A percentile compares a stretch with the other conserved stretches of the same genome.
Conservation (phyloP, 176 grass and related monocot species). For the Avena sativa region DNA sequence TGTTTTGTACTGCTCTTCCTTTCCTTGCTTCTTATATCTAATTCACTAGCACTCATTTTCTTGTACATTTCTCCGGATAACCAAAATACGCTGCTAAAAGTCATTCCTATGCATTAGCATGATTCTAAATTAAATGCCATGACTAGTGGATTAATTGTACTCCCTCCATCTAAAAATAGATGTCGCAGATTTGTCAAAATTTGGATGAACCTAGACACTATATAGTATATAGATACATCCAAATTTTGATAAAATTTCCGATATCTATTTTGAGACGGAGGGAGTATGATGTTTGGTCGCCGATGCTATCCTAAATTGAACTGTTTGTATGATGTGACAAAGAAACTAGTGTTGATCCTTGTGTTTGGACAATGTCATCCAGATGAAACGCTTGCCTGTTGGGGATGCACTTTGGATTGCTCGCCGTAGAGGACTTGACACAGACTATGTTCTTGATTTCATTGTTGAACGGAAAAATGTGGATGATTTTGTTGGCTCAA, state of each 20-base stretch:
- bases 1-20: not conserved
- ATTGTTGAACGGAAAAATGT: conserved; percentile 93
- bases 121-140: not conserved
- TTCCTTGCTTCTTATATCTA: not conserved
- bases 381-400: conserved; percentile 79
- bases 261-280: too few species aligned
- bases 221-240: too few species aligned
- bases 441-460: conserved; percentile 93
- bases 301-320: conserved; percentile 14
- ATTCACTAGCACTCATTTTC: not conserved
- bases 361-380: conserved; percentile 33
- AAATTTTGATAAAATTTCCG: too few species aligned
- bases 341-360: conserved; percentile 30
- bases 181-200: too few species aligned
- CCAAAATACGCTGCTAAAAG: not conserved
- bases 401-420: conserved; percentile 93
- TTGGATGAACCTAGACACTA: too few species aligned
- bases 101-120: not conserved
- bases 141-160: not conserved
- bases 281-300: too few species aligned
- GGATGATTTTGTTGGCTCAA: conserved; percentile 68
- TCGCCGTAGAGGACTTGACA: conserved; percentile 48
- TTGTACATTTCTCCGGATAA: not conserved
- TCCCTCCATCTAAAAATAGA: too few species aligned
- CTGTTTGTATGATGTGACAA: conserved; percentile 21